Base-by-base conservation (phyloP, 768 basidiomycete genomes). In the Chalciporus sphaerocephalus region DNA sequence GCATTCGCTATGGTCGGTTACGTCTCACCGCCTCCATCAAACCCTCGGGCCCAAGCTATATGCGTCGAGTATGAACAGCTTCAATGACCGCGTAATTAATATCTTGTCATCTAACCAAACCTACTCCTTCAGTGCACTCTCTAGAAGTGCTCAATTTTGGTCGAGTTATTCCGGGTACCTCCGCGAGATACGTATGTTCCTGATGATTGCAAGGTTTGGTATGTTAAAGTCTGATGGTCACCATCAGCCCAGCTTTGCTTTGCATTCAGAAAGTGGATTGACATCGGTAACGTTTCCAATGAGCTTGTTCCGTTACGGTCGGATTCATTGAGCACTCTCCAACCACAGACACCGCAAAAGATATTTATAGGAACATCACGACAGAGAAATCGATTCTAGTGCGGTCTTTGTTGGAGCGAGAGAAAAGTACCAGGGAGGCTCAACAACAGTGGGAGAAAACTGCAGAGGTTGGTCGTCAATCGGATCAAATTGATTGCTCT, bases 81-180 rank as follows among this genome's bases (percentile, higher is more conserved):
- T 7, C 6, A 7, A 5, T 30, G 8, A 6, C 15, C 5, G 9
- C 4, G 30, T n/a, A n/a, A 15, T n/a, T n/a, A 13, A 32, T 32
- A 32, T 15, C 30, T 15, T n/a, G 15, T 5, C 6, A n/a, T 6
- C 30, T 32, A n/a, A 32, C 15, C 15, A 32, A 10, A 38, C 38
- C 12, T 25, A 6, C 33, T 23, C 13, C 20, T 16, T 9, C 53
- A 89, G 87, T 44, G 84, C 87, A 11, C 65, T 90, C 9, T 80
- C 86, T 13, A 72, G 86, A 39, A 89, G 87, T 58, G 79, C 87
- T 7, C 87, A 90, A 56, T 84, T 82, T 56, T 90, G 87, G 87
- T 87, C 87, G 4, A 87, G 85, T 46, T 89, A 88, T 62, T 90
- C 87, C 2, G 87, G 87, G 0, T 88, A 90, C 64, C 71, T 90